Evolutionary conservation across 78 protist genomes (phyloP).

Genomic region (Dictyostelium discoideum): dicty_2.7 NC_007088.5:6377501-6378000

Average conservation of each 20-base stretch:
- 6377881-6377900: too few species aligned
- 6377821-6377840: neutral
- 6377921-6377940: too few species aligned
- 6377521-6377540: neutral
- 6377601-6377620: neutral
- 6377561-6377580: neutral
- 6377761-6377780: neutral
- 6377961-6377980: neutral
- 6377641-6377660: constrained; percentile 34
- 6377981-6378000: neutral
- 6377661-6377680: constrained; percentile 30
- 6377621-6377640: neutral
- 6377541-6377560: neutral
- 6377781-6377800: neutral
- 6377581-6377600: neutral
- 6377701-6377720: neutral
- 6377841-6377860: neutral
- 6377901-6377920: too few species aligned
- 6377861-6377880: neutral
- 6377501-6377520: neutral
- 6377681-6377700: constrained; percentile 22
- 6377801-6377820: neutral
- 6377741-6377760: neutral
- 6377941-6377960: too few species aligned
- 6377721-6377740: neutral